phyloP scores from a whole-genome alignment of 2,329 filamentous ascomycete genomes.

The Celoporthe dispersa region DNA sequence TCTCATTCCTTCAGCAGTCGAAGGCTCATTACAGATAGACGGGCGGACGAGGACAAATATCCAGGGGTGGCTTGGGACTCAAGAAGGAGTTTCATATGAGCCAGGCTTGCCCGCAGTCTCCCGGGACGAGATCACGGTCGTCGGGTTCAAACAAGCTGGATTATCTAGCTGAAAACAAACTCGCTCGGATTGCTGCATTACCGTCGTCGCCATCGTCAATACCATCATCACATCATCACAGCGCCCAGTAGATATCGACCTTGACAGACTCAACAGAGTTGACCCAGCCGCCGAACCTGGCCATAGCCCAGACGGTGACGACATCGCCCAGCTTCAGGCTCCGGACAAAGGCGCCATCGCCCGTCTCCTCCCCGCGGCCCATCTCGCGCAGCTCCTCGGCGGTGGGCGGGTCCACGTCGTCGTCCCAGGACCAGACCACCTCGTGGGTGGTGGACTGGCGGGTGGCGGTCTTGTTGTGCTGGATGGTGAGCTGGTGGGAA shows the following conservation, averaged over 20 bases:
- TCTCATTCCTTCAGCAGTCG: too few species aligned
- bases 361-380: constrained; percentile 57
- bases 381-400: constrained; percentile 41
- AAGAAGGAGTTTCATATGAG: too few species aligned
- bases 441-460: constrained; percentile 44
- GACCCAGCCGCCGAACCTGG: constrained; percentile 58
- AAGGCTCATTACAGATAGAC: not conserved
- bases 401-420: constrained; percentile 51
- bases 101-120: not conserved
- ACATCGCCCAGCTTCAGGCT: constrained; percentile 62
- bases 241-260: constrained; percentile 64
- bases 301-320: constrained; percentile 64
- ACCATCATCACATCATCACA: constrained; percentile 36
- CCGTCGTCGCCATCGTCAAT: not conserved
- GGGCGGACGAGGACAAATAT: not conserved
- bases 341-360: constrained; percentile 60
- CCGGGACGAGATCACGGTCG: not conserved
- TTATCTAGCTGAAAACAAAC: not conserved
- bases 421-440: constrained; percentile 58
- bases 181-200: too few species aligned
- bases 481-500: constrained; percentile 48
- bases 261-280: constrained; percentile 55
- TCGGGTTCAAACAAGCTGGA: too few species aligned
- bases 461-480: constrained; percentile 49
- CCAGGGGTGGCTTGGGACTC: too few species aligned